Base-by-base conservation (phyloP, 352 stramenopile species). In the Pythium chondricola region DNA sequence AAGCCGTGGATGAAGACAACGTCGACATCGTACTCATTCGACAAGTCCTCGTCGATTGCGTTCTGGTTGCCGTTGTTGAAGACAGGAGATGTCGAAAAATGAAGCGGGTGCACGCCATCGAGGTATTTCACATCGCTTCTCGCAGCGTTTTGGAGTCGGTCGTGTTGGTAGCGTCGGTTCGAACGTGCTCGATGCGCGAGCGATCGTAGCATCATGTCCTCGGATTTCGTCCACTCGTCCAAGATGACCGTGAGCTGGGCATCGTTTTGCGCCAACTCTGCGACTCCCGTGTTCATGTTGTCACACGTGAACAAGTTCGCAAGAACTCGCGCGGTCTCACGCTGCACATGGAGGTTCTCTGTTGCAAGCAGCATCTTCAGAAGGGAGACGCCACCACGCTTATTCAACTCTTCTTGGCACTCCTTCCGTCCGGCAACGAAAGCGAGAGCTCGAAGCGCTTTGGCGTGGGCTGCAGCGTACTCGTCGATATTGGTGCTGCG, bases 1-100 rank as follows among this genome's bases (percentile, higher is more conserved):
- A 93, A 52, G 0, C 82, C 82, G 40, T 93, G 82, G 27, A 93
- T 72, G 43, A 93, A 87, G 13, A 93, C 79, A 4, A 93, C 71
- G 24, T 93, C 82, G 1, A 89, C 65, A 26, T 88, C 73, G 32
- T 86, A 90, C 13, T 74, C 50, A 37, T 52, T 45, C 8, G 44
- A 35, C 0, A 39, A 24, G 40, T 62, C 35, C 7, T 71, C 46
- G 30, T 52, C 30, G 18, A 43, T 26, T 21, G 17, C 22, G 45
- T 39, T 39, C 17, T 57, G 32, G 30, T 47, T 55, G 17, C 30
- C 47, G 20, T 22, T 43, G 47, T 58, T 54, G 27, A 61, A 61
- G 33, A 37, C 43, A 4, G 43, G 51, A 0, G 54, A 66, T 0
- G 57, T 65, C 3, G 64, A 83, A 16, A 83, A 72, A 26, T 86